Evolutionary conservation across 2,329 filamentous ascomycete genomes (phyloP), one percentile per base, ranked within the genome.

Genomic region (Penicillium griseofulvum): DNA sequence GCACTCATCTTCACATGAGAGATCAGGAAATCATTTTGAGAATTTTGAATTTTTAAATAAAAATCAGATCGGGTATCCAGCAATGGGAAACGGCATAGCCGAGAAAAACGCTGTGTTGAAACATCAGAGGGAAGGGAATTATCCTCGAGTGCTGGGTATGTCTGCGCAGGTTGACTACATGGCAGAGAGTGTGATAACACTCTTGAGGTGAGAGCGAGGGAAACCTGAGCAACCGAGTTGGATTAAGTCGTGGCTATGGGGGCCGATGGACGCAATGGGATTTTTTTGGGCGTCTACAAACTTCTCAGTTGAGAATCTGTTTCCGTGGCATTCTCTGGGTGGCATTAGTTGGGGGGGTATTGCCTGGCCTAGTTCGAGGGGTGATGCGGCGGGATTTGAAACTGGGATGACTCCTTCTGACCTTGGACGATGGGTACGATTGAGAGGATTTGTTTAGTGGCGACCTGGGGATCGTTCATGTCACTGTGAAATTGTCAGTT

Each of bases 381-480:
- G 10, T 54, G 47, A 52, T 77, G 76, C 57, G 82, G 78, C 57
- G 85, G 82, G 54, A 88, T 84, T 60, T 81, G 70, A 63, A 83
- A 82, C 70, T 80, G 77, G 52, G 80, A 74, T 39, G 76, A 74
- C 24, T 78, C 71, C 64, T 82, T 84, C 71, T 96, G 91, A 31
- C 91, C 92, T 37, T 85, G 84, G 26, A 97, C 70, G 56, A 99
- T 89, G 1, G 94, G 91, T 49, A 90, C 89, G 56, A 97, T 91
- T 24, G 88, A 82, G 65, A 95, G 80, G 52, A 97, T 91, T 71
- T 97, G 93, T 68, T 95, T 83, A 5, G 84, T 81, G 67, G 91
- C 87, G 62, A 88, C 81, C 63, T 88, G 78, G 0, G 90, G 84
- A 4, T 87, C 83, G 26, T 82, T 75, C 43, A 79, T 80, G 64